A percentile compares a stretch with the other conserved stretches of the same genome.
These are phyloP conservation scores for Fomitiporia mediterranea DNA, from an alignment of 1,284 basidiomycete species.

Conservation along the genomic window DNA sequence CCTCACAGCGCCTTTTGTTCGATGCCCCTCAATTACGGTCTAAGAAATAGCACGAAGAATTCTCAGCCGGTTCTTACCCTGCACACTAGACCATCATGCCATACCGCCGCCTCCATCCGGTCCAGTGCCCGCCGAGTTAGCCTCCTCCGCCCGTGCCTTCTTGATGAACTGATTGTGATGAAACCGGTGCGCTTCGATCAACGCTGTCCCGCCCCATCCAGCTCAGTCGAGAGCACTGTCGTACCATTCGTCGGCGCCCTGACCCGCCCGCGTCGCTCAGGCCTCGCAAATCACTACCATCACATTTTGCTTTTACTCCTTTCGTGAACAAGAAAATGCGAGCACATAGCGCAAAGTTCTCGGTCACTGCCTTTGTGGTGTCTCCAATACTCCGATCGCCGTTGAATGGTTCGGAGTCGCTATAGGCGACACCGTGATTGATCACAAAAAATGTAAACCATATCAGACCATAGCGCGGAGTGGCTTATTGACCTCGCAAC, in stretches of 20 bases:
- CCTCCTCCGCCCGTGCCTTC: not conserved
- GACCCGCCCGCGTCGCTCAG: not conserved
- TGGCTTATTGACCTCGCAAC: too few relatives aligned
- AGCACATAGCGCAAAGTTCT: not conserved
- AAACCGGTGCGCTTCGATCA: not conserved
- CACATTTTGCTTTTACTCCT: not conserved
- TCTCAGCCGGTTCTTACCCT: not conserved
- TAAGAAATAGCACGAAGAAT: too few relatives aligned
- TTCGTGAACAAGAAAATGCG: not conserved
- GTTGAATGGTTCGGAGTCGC: not conserved
- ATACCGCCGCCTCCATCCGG: not conserved
- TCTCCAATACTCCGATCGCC: not conserved
- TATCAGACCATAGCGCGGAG: too few relatives aligned
- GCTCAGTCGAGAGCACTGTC: not conserved
- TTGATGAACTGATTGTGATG: conserved; percentile 3
- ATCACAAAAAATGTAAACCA: too few relatives aligned
- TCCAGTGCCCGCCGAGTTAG: not conserved
- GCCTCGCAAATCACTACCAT: not conserved
- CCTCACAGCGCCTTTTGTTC: not conserved
- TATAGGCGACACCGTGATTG: not conserved
- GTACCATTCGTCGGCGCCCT: not conserved
- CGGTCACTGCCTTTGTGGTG: not conserved
- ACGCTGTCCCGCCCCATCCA: not conserved
- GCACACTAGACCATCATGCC: not conserved
- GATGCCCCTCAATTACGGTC: not conserved